phyloP scores from a whole-genome alignment of 805 yeast species.

The Peterozyma xylosa region DNA sequence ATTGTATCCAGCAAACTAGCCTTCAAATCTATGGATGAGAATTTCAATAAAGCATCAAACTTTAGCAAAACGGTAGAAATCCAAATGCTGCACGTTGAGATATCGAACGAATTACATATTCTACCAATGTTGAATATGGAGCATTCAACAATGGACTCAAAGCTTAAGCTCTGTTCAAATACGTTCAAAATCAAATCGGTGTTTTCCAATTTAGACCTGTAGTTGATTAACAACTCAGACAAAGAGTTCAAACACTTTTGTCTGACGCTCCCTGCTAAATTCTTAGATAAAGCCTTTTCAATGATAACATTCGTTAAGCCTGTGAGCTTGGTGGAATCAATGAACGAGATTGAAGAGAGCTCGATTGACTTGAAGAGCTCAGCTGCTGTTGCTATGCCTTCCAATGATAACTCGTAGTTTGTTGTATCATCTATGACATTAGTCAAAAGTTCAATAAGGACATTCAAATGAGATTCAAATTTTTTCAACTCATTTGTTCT shows the following conservation, averaged over 20 bases:
- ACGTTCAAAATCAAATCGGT: conserved; percentile 17
- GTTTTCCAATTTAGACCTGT: background rate
- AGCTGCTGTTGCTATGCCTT: conserved; percentile 16
- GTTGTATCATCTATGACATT: conserved; percentile 14
- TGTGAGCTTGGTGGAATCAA: background rate
- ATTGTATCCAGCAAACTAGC: too few species aligned
- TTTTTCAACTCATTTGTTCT: conserved; percentile 20
- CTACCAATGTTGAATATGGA: conserved; percentile 13
- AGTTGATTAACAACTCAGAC: conserved; percentile 1
- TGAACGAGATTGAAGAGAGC: background rate
- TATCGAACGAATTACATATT: background rate
- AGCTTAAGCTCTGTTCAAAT: conserved; percentile 23
- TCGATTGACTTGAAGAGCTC: conserved; percentile 12
- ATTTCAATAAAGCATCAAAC: conserved; percentile 1
- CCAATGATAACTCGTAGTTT: conserved; percentile 24
- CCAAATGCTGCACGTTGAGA: too few species aligned
- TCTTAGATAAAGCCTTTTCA: conserved; percentile 18
- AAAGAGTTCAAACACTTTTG: conserved; percentile 17
- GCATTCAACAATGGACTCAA: conserved; percentile 25
- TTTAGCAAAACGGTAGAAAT: background rate
- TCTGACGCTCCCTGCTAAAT: conserved; percentile 25
- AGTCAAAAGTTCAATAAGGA: conserved; percentile 14
- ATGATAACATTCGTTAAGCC: conserved; percentile 8
- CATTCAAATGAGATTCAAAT: conserved; percentile 21
- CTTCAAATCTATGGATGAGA: conserved; percentile 1